A percentile compares a stretch with the other conserved stretches of the same genome.
These are phyloP conservation scores for Geotrichum bryndzae DNA, from an alignment of 1,139 yeast genomes.

Conservation along the genomic window DNA sequence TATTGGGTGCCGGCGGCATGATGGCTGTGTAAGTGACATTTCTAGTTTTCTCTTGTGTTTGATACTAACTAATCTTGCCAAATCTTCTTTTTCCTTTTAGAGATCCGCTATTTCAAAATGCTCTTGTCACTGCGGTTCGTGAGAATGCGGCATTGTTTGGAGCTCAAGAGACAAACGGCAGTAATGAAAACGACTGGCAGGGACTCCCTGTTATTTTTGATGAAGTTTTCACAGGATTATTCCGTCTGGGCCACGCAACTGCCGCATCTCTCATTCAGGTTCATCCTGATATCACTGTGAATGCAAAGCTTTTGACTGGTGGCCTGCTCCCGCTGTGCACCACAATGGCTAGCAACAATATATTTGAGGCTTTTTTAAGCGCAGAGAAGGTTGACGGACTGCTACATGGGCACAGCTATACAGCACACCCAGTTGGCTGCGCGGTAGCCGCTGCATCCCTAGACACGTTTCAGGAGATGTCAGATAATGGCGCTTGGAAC, in stretches of 20 bases:
- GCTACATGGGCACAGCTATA: slow-evolving; percentile 31
- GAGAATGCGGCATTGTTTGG: slow-evolving; percentile 20
- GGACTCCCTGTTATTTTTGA: slow-evolving; percentile 30
- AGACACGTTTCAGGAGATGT: slow-evolving; percentile 16
- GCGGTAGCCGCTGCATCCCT: slow-evolving; percentile 28
- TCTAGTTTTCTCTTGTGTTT: not conserved
- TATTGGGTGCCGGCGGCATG: slow-evolving; percentile 33
- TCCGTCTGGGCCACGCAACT: slow-evolving; percentile 26
- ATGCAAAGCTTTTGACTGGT: slow-evolving; percentile 31
- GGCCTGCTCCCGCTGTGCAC: slow-evolving; percentile 29
- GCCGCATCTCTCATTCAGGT: slow-evolving; percentile 23
- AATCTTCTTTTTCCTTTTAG: slow-evolving; percentile 13
- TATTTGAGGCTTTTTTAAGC: slow-evolving; percentile 26
- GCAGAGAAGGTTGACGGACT: slow-evolving; percentile 27
- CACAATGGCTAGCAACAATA: slow-evolving; percentile 26
- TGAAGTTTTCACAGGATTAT: slow-evolving; percentile 32
- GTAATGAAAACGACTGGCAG: slow-evolving; percentile 21
- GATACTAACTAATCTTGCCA: not conserved
- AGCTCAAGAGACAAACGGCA: not conserved
- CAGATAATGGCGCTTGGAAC: slow-evolving; percentile 18
- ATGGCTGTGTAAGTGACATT: slow-evolving; percentile 22
- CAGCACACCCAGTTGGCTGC: slow-evolving; percentile 33
- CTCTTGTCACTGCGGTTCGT: slow-evolving; percentile 27
- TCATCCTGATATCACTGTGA: slow-evolving; percentile 28
- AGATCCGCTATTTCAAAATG: slow-evolving; percentile 29